Base-by-base conservation (phyloP, 306 rosid species). In the Dryas octopetala region DNA sequence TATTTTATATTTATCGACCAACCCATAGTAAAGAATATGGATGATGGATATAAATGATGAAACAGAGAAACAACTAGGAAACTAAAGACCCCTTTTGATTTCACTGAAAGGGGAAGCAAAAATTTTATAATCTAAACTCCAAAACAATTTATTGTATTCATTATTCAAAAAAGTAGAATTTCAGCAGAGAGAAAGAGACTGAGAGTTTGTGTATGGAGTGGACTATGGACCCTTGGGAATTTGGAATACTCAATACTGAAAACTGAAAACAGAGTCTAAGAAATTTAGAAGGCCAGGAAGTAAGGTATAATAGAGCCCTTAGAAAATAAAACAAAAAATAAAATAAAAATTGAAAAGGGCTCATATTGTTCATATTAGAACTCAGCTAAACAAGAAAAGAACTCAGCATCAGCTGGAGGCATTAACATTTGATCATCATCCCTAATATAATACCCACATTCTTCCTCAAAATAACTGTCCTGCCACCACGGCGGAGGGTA, bases 401-500 rank as follows among this genome's bases (percentile, higher is more conserved):
- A 51, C 49, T 76, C 54, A 6, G 49, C 74, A 32, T 32, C 38
- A 4, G 64, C 46, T 61, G 45, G 54, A 66, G 70, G 49, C 76
- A 60, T 59, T 46, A 32, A 41, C 65, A 71, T 79, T 45, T 79
- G 78, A 66, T 76, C 69, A 66, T 76, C 69, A 72, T 78, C 78
- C 54, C 81, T 76, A 76, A 69, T 68, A 55, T 63, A 7, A 63
- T 61, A 76, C 23, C 75, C 84, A 12, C 48, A 73, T 40, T 38
- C 82, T 67, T 83, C 85, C 15, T 78, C 76, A n/a, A 81, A 77
- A 46, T 68, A 61, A 1, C 40, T 14, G 49, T 77, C 61, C 3
- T 71, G 74, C 76, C 77, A 81, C 84, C 79, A 72, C 23, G 68
- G 76, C 17, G 68, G 71, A 7, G 68, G 75, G 62, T 84, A 80